Evolutionary conservation across 805 yeast genomes (phyloP), one percentile per base, ranked within the genome.

Genomic region (Scheffersomyces spartinae): DNA sequence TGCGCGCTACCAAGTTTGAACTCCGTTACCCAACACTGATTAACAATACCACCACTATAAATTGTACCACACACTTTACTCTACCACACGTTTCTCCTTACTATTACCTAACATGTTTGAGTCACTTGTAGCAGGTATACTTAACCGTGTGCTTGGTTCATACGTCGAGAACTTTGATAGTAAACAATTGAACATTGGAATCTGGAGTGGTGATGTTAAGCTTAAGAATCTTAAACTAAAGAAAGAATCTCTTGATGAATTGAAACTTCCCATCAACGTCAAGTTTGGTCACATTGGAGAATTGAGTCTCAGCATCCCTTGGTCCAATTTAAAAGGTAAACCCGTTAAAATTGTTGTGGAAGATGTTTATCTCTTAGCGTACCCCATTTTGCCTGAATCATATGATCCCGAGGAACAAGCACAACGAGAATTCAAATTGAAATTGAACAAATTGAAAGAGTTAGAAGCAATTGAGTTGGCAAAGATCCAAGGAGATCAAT

Each of bases 181-280:
- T 10, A 82, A 81, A 38, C 95, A 91, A 45, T 59, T 91, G 42
- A 86, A 91, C 40, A 86, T 91, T 28, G 98, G 97, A 4, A 85
- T 91, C 17, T 86, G 97, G 95, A 73, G 85, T 42, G 99, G 99
- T 18, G 97, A 91, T 59, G 97, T 86, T 16, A 82, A 82, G 46
- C 61, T 91, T 28, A 67, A 65, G 34, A 75, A 86, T 46, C 65
- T 93, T 33, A 68, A 76, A 30, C 60, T 91, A 31, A 84, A 82
- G 52, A 78, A 80, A 33, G 96, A 86, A 46, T 84, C 95, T 3
- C 60, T 91, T 24, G 98, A 93, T 50, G 69, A 79, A 39, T 66
- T 91, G 35, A 72, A 80, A 34, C 54, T 93, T 19, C 98, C 99
- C 2, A 54, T 91, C 18, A 82, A 86, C 47, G 88, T 93, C 9